Evolutionary conservation across 1,284 basidiomycete species (phyloP).

Genomic region (Sanguinoderma infundibulare): DNA sequence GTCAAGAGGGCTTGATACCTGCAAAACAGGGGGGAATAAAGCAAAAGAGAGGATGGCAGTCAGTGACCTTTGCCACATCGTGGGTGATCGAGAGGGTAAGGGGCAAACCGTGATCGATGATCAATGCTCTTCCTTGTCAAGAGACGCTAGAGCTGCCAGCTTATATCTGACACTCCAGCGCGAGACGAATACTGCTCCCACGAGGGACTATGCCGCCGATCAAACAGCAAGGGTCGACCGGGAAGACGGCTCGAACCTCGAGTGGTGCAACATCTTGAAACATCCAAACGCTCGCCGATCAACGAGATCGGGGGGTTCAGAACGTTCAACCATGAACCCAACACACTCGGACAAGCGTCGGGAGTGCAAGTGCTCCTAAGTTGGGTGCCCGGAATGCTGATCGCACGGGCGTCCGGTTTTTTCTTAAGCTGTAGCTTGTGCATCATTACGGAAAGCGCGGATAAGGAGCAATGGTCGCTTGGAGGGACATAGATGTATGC

Average conservation of each 20-base stretch:
- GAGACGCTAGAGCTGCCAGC: neutral
- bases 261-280: too few relatives aligned
- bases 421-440: neutral
- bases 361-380: neutral
- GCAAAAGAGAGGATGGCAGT: neutral
- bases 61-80: neutral
- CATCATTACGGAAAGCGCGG: neutral
- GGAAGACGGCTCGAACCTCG: neutral
- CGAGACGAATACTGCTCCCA: too few relatives aligned
- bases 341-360: neutral
- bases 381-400: neutral
- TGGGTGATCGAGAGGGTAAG: neutral
- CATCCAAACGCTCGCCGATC: too few relatives aligned
- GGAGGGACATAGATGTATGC: too few relatives aligned
- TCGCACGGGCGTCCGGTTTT: conserved; percentile 3
- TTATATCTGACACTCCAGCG: too few relatives aligned
- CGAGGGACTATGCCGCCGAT: too few relatives aligned
- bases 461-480: neutral
- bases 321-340: neutral
- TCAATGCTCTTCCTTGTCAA: neutral
- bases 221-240: too few relatives aligned
- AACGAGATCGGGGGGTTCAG: neutral
- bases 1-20: conserved; percentile 22
- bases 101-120: too few relatives aligned
- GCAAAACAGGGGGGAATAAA: neutral